These are phyloP conservation scores for Auriscalpium orientale DNA, from an alignment of 768 basidiomycete genomes.

Conservation along the genomic window DNA sequence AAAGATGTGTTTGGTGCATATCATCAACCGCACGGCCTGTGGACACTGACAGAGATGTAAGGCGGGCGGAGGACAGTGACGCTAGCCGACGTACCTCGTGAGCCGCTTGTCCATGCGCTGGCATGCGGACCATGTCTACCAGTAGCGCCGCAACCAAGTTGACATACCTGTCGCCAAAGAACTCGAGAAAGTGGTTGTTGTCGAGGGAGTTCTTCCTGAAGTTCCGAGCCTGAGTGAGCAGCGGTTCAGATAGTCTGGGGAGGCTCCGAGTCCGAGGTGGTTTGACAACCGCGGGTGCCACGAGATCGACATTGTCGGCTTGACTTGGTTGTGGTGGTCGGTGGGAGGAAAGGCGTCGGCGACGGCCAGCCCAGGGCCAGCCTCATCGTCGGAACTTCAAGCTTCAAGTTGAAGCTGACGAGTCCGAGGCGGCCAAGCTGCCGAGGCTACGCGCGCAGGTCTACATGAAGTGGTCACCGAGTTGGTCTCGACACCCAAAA, in stretches of 20 bases:
- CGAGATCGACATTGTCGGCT: too few species aligned
- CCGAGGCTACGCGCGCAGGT: too few species aligned
- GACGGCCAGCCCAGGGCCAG: too few species aligned
- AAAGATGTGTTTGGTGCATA: conserved; percentile 27
- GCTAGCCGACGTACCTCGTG: conserved; percentile 17
- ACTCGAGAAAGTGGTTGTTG: conserved; percentile 29
- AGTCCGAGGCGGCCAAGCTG: too few species aligned
- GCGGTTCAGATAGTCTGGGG: conserved; percentile 4
- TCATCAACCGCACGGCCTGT: conserved; percentile 18
- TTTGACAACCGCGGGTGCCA: too few species aligned
- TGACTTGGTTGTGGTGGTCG: too few species aligned
- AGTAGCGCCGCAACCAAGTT: conserved; percentile 24
- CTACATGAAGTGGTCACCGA: too few species aligned
- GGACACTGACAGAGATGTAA: background rate
- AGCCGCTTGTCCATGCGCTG: conserved; percentile 21
- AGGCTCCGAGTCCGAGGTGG: background rate
- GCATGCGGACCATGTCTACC: conserved; percentile 18
- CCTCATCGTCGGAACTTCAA: too few species aligned
- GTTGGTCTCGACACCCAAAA: too few species aligned
- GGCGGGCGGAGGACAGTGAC: background rate
- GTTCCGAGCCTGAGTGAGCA: conserved; percentile 21
- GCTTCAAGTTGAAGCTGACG: too few species aligned
- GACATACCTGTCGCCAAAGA: conserved; percentile 26
- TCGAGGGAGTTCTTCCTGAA: conserved; percentile 16
- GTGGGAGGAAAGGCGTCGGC: too few species aligned